Conservation (phyloP, 1,139 yeast genomes). For the Zygoascus meyerae region DNA sequence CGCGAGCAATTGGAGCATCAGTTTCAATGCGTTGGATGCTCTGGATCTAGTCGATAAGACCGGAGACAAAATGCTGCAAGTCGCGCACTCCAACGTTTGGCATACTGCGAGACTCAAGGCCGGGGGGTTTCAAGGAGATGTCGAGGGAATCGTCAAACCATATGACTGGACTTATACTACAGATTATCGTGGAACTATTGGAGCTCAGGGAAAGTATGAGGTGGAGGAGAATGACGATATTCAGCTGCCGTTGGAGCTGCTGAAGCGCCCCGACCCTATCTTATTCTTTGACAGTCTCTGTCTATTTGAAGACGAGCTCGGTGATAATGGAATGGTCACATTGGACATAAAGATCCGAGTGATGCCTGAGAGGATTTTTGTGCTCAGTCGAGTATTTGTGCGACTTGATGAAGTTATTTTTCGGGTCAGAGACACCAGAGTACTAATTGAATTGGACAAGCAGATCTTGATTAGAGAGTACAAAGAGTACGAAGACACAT, state of each 20-base stretch:
- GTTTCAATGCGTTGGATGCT: conserved; percentile 77
- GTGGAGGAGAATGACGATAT: conserved; percentile 21
- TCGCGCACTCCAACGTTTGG: conserved; percentile 90
- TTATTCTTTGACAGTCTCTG: conserved; percentile 83
- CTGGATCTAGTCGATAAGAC: conserved; percentile 56
- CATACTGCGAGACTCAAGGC: conserved; percentile 47
- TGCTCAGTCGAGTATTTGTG: conserved; percentile 71
- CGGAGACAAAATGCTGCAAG: conserved; percentile 50
- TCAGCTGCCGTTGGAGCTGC: conserved; percentile 61
- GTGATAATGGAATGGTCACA: conserved; percentile 88
- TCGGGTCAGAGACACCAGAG: conserved; percentile 76
- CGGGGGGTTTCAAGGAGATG: conserved; percentile 33
- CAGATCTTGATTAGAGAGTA: conserved; percentile 67
- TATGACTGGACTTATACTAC: conserved; percentile 97
- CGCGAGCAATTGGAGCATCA: conserved; percentile 42
- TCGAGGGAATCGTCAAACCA: conserved; percentile 60
- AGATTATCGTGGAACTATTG: conserved; percentile 62
- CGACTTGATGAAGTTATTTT: conserved; percentile 87
- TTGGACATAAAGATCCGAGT: conserved; percentile 77
- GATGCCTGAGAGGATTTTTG: conserved; percentile 72
- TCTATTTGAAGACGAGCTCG: conserved; percentile 88
- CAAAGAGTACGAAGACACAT: conserved; percentile 65
- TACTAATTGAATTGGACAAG: conserved; percentile 71
- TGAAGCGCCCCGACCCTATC: conserved; percentile 76
- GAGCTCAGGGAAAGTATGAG: conserved; percentile 8